Evolutionary conservation across 495 filamentous ascomycete genomes (phyloP), one percentile per base, ranked within the genome.

Genomic region (Neurospora sp.): DNA sequence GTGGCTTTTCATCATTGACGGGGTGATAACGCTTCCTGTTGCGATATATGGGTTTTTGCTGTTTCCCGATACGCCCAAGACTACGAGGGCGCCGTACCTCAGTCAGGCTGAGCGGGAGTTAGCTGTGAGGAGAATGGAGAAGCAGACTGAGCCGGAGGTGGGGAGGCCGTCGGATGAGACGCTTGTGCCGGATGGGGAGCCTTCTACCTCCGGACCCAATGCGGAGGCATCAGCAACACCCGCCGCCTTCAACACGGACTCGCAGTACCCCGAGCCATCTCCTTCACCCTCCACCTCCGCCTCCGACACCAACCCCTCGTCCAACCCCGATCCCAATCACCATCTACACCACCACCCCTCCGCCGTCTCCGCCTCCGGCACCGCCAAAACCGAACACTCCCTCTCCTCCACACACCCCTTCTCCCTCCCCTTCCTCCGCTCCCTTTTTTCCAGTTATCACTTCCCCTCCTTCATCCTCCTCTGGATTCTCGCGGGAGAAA

Each of bases 1-100:
- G 20, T 92, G 91, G 91, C 76, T 92, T 20, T 93, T 92, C 73
- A 86, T 92, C 60, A 82, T 88, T 49, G 83, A 86, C 69, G 82
- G 85, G 9, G 80, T 86, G 39, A 79, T 89, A 72, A 88, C 87
- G 6, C 69, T 91, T 10, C 89, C 89, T 1, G 84, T 90, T 18
- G 89, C 88, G 0, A 71, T 90, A 5, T 90, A 87, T 72, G 89
- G 89, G 39, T 85, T 88, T 71, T 37, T 88, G 5, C 78, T 89
- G 71, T 90, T 90, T 79, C 89, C 89, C 1, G 89, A 91, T 78
- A 89, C 87, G 5, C 89, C 89, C 0, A 75, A 78, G 6, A 87
- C 85, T 3, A 90, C 89, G 0, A 80, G 77, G 31, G 88, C 87
- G 0, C 82, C 82, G 41, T 90, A 90, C 72, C 81, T 90, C 76